These are phyloP conservation scores for Fraxinus ornus DNA, from an alignment of 305 asterid species.

Conservation along the genomic window DNA sequence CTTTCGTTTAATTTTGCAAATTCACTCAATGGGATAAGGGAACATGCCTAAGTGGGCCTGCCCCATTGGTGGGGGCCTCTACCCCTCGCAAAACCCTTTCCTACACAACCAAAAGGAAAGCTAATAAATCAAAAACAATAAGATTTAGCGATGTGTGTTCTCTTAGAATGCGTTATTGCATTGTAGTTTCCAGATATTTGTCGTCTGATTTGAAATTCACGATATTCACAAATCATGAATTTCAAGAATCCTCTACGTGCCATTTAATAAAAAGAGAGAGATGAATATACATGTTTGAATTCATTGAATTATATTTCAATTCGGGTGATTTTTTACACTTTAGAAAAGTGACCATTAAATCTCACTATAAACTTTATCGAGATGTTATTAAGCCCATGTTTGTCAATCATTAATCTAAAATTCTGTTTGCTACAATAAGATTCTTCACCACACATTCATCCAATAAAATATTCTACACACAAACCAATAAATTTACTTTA, in stretches of 20 bases:
- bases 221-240: too few relatives aligned
- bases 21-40: conserved; percentile 46
- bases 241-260: background rate
- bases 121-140: too few relatives aligned
- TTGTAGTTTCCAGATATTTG: background rate
- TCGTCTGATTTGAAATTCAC: background rate
- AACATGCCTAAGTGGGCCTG: conserved; percentile 44
- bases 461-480: too few relatives aligned
- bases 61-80: conserved; percentile 25
- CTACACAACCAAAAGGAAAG: background rate
- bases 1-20: conserved; percentile 38
- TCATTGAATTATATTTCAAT: background rate
- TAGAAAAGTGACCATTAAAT: background rate
- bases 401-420: too few relatives aligned
- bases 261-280: background rate
- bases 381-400: too few relatives aligned
- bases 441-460: too few relatives aligned
- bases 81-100: background rate
- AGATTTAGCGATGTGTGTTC: background rate
- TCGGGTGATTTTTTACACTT: background rate
- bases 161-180: background rate
- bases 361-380: background rate
- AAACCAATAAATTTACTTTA: too few relatives aligned
- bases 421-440: too few relatives aligned
- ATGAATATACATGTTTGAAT: background rate